Conservation (phyloP, 2,329 filamentous ascomycete genomes). For the Stemphylium vesicarium region DNA sequence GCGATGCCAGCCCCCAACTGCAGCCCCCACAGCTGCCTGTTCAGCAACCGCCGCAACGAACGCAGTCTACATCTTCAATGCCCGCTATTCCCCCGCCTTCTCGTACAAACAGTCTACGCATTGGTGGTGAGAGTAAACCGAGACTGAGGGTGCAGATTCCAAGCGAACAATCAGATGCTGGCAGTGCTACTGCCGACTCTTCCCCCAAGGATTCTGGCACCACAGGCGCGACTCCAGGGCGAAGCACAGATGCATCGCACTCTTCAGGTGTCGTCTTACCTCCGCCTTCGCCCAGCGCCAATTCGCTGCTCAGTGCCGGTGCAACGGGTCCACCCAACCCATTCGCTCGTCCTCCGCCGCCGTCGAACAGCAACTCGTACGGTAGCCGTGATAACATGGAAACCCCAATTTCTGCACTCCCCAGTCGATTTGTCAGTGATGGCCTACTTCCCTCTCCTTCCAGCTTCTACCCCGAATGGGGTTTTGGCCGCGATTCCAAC, state of each 20-base stretch:
- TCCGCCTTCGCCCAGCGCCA: constrained; percentile 88
- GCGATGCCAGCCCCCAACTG: constrained; percentile 49
- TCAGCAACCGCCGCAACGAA: constrained; percentile 55
- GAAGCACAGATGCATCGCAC: constrained; percentile 62
- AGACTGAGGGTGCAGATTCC: constrained; percentile 94
- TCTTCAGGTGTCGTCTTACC: constrained; percentile 80
- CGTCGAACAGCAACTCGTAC: constrained; percentile 61
- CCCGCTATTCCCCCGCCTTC: constrained; percentile 76
- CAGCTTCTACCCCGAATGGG: constrained; percentile 92
- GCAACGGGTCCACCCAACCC: constrained; percentile 93
- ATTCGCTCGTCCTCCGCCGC: constrained; percentile 85
- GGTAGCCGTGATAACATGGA: constrained; percentile 57
- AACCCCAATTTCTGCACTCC: constrained; percentile 92
- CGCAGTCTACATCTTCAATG: constrained; percentile 65
- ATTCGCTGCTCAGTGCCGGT: constrained; percentile 84
- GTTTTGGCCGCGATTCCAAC: constrained; percentile 77
- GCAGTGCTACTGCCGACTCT: constrained; percentile 75
- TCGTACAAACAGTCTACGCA: constrained; percentile 71
- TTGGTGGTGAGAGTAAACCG: constrained; percentile 73
- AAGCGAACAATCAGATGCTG: constrained; percentile 83
- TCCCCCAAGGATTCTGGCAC: constrained; percentile 67
- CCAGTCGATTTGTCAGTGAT: constrained; percentile 86
- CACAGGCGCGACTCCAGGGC: constrained; percentile 64
- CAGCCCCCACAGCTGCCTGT: constrained; percentile 40
- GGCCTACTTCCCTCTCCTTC: constrained; percentile 89